Evolutionary conservation across 305 asterid genomes (phyloP).

Genomic region (Stenogyne calaminthoides): DNA sequence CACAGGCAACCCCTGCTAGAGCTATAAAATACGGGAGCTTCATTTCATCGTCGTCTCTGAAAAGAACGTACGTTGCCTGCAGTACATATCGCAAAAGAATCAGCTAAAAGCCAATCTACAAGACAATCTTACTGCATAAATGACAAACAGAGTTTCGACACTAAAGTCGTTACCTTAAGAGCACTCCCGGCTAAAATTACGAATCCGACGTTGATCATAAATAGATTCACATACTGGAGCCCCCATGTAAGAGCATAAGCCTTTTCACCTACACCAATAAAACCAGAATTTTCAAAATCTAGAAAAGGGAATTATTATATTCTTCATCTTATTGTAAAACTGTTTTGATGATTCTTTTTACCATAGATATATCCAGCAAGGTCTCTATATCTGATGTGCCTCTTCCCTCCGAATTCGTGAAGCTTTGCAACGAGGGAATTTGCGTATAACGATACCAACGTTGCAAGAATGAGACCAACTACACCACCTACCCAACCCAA

Average conservation of each 20-base stretch:
- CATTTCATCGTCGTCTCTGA: conserved; percentile 55
- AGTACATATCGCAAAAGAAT: conserved; percentile 22
- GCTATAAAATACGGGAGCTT: conserved; percentile 78
- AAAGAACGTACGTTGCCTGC: conserved; percentile 82
- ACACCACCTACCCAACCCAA: conserved; percentile 92
- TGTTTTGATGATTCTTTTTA: conserved; percentile 24
- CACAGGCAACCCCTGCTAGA: conserved; percentile 73
- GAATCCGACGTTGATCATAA: conserved; percentile 86
- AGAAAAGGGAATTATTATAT: background rate
- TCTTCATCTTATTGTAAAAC: background rate
- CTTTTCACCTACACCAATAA: conserved; percentile 48
- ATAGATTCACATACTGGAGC: conserved; percentile 83
- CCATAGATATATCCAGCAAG: conserved; percentile 93
- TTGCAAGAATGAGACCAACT: conserved; percentile 71
- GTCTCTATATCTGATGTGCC: conserved; percentile 92
- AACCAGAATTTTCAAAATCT: conserved; percentile 2
- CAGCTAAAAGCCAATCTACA: conserved; percentile 6
- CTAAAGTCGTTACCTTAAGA: conserved; percentile 56
- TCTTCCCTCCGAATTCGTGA: conserved; percentile 86
- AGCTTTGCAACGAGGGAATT: conserved; percentile 77
- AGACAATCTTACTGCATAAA: background rate
- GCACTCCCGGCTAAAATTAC: conserved; percentile 89
- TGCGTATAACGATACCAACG: conserved; percentile 68
- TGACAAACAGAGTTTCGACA: background rate
- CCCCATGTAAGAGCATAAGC: conserved; percentile 86